These are phyloP conservation scores for Brassica balearica DNA, from an alignment of 441 rosid genomes.

Conservation along the genomic window DNA sequence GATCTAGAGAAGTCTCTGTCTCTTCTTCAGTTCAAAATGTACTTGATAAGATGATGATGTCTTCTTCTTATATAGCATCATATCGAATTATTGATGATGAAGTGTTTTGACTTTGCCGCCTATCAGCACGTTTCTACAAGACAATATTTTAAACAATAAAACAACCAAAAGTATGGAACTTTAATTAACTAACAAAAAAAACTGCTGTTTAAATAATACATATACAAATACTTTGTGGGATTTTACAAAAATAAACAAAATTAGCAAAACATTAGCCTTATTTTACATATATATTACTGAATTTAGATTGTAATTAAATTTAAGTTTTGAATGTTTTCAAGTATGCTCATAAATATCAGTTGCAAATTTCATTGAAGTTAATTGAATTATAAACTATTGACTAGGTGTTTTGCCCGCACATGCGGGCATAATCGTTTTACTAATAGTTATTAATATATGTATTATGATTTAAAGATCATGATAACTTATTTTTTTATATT, in stretches of 20 bases:
- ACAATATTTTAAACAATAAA: not conserved
- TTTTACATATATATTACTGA: not conserved
- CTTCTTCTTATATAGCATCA: constrained; percentile 2
- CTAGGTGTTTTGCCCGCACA: no score
- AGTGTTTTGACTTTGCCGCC: constrained; percentile 1
- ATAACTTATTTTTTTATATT: no score
- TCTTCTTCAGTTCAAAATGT: constrained; percentile 7
- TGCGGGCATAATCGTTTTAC: no score
- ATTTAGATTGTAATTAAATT: not conserved
- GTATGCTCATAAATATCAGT: not conserved
- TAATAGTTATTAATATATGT: no score
- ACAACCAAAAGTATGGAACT: no score
- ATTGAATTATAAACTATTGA: not conserved
- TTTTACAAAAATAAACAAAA: not conserved
- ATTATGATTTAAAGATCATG: no score
- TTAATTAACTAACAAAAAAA: not conserved
- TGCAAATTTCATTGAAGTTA: not conserved
- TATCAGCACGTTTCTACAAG: not conserved
- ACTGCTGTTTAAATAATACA: not conserved
- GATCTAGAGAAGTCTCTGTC: constrained; percentile 31
- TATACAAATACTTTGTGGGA: not conserved
- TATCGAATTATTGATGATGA: not conserved
- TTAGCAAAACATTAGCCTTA: not conserved
- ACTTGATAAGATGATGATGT: not conserved
- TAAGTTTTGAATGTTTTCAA: not conserved